Percentiles rank a stretch among this genome's conserved stretches.
These are phyloP conservation scores for Coemansia sp. DNA, from an alignment of 192 early-diverging fungal genomes.

Conservation along the genomic window DNA sequence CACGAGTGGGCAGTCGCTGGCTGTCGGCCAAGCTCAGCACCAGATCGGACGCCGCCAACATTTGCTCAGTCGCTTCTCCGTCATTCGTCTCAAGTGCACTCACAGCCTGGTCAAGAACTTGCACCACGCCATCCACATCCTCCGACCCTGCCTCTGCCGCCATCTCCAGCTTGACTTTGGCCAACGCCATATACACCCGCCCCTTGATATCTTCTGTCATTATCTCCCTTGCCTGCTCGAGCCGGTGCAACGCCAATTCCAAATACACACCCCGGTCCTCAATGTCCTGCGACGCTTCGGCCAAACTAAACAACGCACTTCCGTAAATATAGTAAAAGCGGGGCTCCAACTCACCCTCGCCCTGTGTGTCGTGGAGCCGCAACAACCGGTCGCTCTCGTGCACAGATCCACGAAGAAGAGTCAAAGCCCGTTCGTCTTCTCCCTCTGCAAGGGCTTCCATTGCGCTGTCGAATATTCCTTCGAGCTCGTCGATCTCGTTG, in stretches of 20 bases:
- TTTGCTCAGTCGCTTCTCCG: constrained; percentile 6
- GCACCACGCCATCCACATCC: constrained; percentile 6
- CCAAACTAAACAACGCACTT: constrained; percentile 54
- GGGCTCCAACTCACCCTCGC: constrained; percentile 25
- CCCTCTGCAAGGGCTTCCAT: constrained; percentile 12
- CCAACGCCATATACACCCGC: constrained; percentile 33
- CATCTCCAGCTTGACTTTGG: constrained; percentile 32
- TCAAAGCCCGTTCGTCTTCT: constrained; percentile 38
- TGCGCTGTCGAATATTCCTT: constrained; percentile 56
- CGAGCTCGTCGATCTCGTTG: constrained; percentile 57
- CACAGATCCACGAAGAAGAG: constrained; percentile 58
- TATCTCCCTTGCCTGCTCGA: constrained; percentile 33
- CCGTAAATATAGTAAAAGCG: constrained; percentile 61
- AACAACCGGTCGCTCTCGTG: constrained; percentile 64
- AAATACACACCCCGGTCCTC: constrained; percentile 36
- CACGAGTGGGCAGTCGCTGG: constrained; percentile 14
- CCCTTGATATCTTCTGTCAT: constrained; percentile 4
- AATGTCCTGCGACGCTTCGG: constrained; percentile 27
- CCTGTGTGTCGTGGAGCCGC: constrained; percentile 28
- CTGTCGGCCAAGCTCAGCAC: constrained; percentile 43
- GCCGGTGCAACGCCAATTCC: constrained; percentile 30
- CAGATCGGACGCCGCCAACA: constrained; percentile 24
- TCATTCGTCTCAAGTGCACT: neutral
- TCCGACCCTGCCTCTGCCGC: neutral
- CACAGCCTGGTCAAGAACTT: constrained; percentile 10